A percentile compares a stretch with the other conserved stretches of the same genome.
Conservation (phyloP, 2,329 filamentous ascomycete genomes). For the Triangularia verruculosa region DNA sequence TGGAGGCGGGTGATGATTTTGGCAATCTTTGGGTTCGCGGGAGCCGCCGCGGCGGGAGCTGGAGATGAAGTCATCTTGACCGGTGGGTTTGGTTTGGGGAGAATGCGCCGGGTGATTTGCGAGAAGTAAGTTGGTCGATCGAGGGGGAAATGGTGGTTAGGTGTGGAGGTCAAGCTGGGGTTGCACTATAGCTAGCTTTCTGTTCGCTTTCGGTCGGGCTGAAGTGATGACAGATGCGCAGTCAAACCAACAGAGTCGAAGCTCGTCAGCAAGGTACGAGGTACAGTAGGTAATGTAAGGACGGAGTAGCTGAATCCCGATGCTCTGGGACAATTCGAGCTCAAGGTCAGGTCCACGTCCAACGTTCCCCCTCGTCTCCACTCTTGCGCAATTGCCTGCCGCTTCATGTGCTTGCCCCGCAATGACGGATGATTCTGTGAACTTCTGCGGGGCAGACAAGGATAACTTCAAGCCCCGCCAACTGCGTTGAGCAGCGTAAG, state of each 20-base stretch:
- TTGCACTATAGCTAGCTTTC: neutral
- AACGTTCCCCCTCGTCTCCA: neutral
- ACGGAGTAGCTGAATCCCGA: neutral
- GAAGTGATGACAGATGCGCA: neutral
- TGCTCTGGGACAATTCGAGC: neutral
- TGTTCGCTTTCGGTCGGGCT: no score
- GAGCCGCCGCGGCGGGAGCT: conserved; percentile 18
- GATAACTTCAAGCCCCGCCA: neutral
- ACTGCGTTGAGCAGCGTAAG: neutral
- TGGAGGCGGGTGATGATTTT: conserved; percentile 67
- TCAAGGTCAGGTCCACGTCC: neutral
- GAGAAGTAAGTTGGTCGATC: no score
- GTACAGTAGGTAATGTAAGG: neutral
- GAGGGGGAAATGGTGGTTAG: neutral
- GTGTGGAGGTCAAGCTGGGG: neutral
- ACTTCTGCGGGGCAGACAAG: neutral
- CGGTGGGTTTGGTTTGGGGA: neutral
- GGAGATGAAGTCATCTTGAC: conserved; percentile 3
- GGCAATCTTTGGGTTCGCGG: conserved; percentile 43
- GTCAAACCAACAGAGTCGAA: neutral
- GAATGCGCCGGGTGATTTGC: neutral
- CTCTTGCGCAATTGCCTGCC: neutral
- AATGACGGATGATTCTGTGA: neutral
- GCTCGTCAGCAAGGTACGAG: neutral
- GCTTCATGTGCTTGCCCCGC: neutral